Conservation (phyloP, 2,329 filamentous ascomycete species). For the Fusarium guadeloupense region DNA sequence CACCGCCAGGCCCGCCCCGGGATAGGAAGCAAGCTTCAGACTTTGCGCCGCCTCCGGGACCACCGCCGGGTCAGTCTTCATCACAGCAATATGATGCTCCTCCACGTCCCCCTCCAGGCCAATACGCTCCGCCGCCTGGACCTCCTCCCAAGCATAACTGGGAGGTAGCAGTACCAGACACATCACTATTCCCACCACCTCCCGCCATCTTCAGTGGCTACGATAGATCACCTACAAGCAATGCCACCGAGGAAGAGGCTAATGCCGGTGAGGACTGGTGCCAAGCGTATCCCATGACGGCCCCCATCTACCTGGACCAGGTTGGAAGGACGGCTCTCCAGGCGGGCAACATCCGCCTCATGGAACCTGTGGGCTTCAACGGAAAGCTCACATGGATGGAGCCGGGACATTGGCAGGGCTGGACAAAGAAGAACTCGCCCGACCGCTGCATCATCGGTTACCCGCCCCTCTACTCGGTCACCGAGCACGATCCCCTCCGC, state of each 20-base stretch:
- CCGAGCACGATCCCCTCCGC: slow-evolving; percentile 65
- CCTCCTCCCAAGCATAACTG: slow-evolving; percentile 69
- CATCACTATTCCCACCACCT: slow-evolving; percentile 75
- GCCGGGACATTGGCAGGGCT: slow-evolving; percentile 63
- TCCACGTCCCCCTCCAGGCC: slow-evolving; percentile 14
- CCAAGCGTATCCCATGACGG: slow-evolving; percentile 63
- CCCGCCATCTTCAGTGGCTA: slow-evolving; percentile 72
- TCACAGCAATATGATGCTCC: slow-evolving; percentile 25
- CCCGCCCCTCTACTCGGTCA: slow-evolving; percentile 73
- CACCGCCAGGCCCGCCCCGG: slow-evolving; percentile 32
- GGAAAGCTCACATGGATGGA: slow-evolving; percentile 57
- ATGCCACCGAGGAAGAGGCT: slow-evolving; percentile 72
- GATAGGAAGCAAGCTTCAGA: slow-evolving; percentile 28
- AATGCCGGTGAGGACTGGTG: slow-evolving; percentile 75
- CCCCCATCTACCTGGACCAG: slow-evolving; percentile 60
- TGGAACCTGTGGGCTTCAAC: slow-evolving; percentile 59
- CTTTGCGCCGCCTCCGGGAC: slow-evolving; percentile 46
- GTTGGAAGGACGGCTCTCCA: slow-evolving; percentile 59
- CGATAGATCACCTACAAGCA: slow-evolving; percentile 72
- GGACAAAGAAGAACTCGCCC: slow-evolving; percentile 53
- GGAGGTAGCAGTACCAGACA: slow-evolving; percentile 76
- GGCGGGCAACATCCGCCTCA: slow-evolving; percentile 62
- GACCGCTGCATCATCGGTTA: slow-evolving; percentile 74
- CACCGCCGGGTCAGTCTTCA: slow-evolving; percentile 36
- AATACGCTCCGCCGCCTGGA: slow-evolving; percentile 47